These are phyloP conservation scores for Scenedesmus sp. DNA, from an alignment of 163 green algal genomes.

Conservation along the genomic window DNA sequence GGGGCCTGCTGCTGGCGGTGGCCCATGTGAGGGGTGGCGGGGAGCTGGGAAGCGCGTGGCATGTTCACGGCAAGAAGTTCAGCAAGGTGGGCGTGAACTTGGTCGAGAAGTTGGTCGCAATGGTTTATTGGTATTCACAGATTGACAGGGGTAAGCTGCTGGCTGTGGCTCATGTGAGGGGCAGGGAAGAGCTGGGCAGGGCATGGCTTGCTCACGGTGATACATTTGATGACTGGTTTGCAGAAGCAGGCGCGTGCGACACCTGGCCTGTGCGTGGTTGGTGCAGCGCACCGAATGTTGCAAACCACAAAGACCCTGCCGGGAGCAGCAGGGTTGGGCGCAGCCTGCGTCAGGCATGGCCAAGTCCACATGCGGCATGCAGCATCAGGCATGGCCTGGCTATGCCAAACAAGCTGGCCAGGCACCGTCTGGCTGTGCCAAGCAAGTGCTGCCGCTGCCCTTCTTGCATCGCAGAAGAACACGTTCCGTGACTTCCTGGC, in stretches of 20 bases:
- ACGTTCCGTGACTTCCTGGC: conserved; percentile 25
- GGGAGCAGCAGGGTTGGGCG: too few relatives aligned
- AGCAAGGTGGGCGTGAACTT: conserved; percentile 14
- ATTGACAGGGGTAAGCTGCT: neutral
- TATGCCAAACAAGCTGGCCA: too few relatives aligned
- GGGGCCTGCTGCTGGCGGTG: conserved; percentile 64
- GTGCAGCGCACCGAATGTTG: too few relatives aligned
- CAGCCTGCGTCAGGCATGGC: too few relatives aligned
- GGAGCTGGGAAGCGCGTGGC: conserved; percentile 45
- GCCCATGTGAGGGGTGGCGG: conserved; percentile 65
- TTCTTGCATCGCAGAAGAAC: neutral
- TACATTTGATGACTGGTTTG: neutral
- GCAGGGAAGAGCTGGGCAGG: conserved; percentile 32
- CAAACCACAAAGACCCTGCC: too few relatives aligned
- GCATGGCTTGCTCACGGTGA: conserved; percentile 23
- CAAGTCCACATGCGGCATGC: too few relatives aligned
- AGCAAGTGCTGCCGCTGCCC: neutral
- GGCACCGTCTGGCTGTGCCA: neutral
- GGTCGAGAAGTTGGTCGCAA: neutral
- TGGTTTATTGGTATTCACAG: too few relatives aligned
- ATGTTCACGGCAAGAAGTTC: conserved; percentile 6
- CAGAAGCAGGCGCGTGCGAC: too few relatives aligned
- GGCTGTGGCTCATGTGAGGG: conserved; percentile 61
- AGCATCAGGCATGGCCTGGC: too few relatives aligned
- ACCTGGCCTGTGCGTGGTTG: too few relatives aligned